Evolutionary conservation across 1,284 basidiomycete genomes (phyloP), one percentile per base, ranked within the genome.

Genomic region (Apiotrichum mycotoxinovorans): DNA sequence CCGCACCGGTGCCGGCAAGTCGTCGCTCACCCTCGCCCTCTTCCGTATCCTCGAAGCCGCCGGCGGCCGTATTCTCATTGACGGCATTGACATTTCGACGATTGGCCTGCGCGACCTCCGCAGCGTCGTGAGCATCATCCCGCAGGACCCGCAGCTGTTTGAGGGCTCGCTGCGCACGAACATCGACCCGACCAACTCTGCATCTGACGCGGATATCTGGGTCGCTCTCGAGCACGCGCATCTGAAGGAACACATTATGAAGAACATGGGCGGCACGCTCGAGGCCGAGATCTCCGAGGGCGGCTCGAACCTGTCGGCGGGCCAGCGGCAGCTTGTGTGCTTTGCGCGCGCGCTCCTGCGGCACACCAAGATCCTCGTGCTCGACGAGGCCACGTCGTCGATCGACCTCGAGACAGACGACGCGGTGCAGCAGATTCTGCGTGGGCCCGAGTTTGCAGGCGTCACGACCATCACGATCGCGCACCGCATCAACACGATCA

Each of bases 371-470:
- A 87, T 97, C 40, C 80, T 96, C 1, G 88, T 96, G 2, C 81
- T 96, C 18, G 93, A 97, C 71, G 92, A 96, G 60, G 75, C 75
- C 25, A 77, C 76, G 4, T 68, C 64, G 45, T 67, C 66, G 15
- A 89, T 96, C 54, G 92, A 95, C 71, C 79, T 95, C 38, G 89
- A 94, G 70, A 96, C 92, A 3, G 92, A 96, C 74, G 83, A 83
- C 51, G 86, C 87, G 23, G 73, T 78, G 27, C 75, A 77, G 62
- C 59, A 69, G 40, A 76, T 77, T 44, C 61, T 78, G 45, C 66
- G 76, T 27, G 74, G 73, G 1, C 58, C 69, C 2, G 77, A 80
- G 62, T 80, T 80, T 67, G 68, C 70, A 35, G 78, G 72, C 35
- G 84, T 89, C 18, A 91, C 90, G 8, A 90, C 91, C 56, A 77